A percentile compares a stretch with the other conserved stretches of the same genome.
Evolutionary conservation across 805 yeast species (phyloP).

Genomic region (Metschnikowia cubensis): DNA sequence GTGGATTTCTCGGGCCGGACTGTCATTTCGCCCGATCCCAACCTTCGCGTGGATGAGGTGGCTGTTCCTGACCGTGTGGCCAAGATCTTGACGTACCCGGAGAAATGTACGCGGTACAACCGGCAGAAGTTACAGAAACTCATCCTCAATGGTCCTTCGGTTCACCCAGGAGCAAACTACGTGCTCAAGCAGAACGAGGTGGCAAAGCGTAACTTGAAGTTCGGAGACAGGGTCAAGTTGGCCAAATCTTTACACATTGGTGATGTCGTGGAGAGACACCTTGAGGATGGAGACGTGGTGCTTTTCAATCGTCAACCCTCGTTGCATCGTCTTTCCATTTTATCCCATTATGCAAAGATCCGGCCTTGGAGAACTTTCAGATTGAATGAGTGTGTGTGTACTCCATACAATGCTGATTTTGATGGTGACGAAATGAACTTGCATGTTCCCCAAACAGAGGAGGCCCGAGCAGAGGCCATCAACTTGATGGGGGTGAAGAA

Average conservation of each 20-base stretch:
- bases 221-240: conserved; percentile 75
- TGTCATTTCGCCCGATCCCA: conserved; percentile 98
- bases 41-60: conserved; percentile 89
- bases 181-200: conserved; percentile 76
- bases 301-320: conserved; percentile 98
- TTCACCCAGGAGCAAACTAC: conserved; percentile 97
- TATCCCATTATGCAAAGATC: conserved; percentile 92
- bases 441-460: conserved; percentile 98
- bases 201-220: conserved; percentile 82
- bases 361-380: conserved; percentile 98
- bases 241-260: conserved; percentile 80
- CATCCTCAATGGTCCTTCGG: conserved; percentile 78
- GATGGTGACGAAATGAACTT: conserved; percentile 99
- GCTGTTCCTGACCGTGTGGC: conserved; percentile 98
- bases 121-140: conserved; percentile 69
- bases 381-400: conserved; percentile 96
- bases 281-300: conserved; percentile 96
- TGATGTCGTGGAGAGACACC: conserved; percentile 92
- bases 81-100: conserved; percentile 93
- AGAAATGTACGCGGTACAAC: conserved; percentile 86
- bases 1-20: conserved; percentile 98
- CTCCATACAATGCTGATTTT: conserved; percentile 98
- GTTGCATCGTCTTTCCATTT: conserved; percentile 86
- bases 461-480: conserved; percentile 98
- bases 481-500: conserved; percentile 97